Evolutionary conservation across 371 early-diverging fungal genomes (phyloP), one percentile per base, ranked within the genome.

Genomic region (Mucor plumbeus): DNA sequence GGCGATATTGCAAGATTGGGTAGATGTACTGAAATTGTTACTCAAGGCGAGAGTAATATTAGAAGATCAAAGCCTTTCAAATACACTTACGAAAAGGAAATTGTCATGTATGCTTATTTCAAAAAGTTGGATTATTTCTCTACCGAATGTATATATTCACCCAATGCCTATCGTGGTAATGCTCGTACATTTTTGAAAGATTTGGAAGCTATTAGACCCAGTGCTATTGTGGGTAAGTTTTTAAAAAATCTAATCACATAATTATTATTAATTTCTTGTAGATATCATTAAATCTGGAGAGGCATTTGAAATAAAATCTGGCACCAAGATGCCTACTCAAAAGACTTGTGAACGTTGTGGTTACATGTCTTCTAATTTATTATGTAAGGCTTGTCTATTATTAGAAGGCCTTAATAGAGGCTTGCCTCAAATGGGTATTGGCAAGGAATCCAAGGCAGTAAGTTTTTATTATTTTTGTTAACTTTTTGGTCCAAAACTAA

Each of bases 41-140:
- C 97, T 7, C 85, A 87, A 59, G 85, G 88, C 19, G 92, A 94
- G 75, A 86, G 81, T 78, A 90, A 66, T 78, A 87, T 94, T 60
- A 89, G 85, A 63, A 85, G 99, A 69, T 95, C 97, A 36, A 99
- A 99, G 84, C 99, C 99, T 3, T 98, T 99, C 85, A 99, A 99
- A 76, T 97, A 97, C 75, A 97, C 98, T 0, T 99, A 99, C 72
- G 99, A 99, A 80, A 99, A 99, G 83, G 99, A 99, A 72, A 99
- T 99, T 71, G 99, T 99, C 72, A 96, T 99, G 97, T 97, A 99
- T 74, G 99, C 99, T n/a, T 99, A 99, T 77, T 96, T 96, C 75
- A 95, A 96, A 78, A 95, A 98, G 59, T 86, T 99, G 38, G 97
- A 97, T 73, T 99, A 99, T 84, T 99, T 99, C 69, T 98, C 99